phyloP scores from a whole-genome alignment of 75 land plant genomes.

The Cunninghamia lanceolata region DNA sequence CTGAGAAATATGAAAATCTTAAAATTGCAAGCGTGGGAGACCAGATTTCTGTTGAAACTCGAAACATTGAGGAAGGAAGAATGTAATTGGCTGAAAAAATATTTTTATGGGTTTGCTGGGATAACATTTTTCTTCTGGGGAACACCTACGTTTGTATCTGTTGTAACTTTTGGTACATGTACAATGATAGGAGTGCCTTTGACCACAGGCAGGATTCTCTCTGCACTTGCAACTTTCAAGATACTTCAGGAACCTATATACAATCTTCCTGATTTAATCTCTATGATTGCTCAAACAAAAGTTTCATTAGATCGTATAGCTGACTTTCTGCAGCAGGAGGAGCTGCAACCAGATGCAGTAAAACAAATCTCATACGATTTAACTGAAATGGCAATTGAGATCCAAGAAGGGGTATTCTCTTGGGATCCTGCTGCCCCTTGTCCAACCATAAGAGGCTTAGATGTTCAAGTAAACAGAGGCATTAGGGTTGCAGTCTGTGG shows the following conservation, averaged over 20 bases:
- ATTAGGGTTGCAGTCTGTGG: too few species aligned
- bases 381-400: conserved; percentile 4
- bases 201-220: conserved; percentile 65
- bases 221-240: conserved; percentile 82
- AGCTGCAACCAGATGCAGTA: conserved; percentile 23
- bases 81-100: conserved; percentile 46
- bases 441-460: neutral
- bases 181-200: conserved; percentile 50
- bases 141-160: conserved; percentile 73
- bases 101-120: conserved; percentile 43
- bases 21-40: conserved; percentile 75
- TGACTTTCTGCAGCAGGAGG: conserved; percentile 33
- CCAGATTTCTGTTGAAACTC: conserved; percentile 37
- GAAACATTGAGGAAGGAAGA: conserved; percentile 45
- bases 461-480: conserved; percentile 22
- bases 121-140: conserved; percentile 64
- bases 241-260: conserved; percentile 79
- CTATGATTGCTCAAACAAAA: conserved; percentile 64
- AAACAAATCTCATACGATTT: neutral
- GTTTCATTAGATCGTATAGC: conserved; percentile 60
- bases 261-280: conserved; percentile 65
- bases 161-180: conserved; percentile 75
- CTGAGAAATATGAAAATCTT: conserved; percentile 61
- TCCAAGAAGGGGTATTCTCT: conserved; percentile 11
- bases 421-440: conserved; percentile 15